These are phyloP conservation scores for Hymenoscyphus infarciens DNA, from an alignment of 2,329 filamentous ascomycete genomes.

Conservation along the genomic window DNA sequence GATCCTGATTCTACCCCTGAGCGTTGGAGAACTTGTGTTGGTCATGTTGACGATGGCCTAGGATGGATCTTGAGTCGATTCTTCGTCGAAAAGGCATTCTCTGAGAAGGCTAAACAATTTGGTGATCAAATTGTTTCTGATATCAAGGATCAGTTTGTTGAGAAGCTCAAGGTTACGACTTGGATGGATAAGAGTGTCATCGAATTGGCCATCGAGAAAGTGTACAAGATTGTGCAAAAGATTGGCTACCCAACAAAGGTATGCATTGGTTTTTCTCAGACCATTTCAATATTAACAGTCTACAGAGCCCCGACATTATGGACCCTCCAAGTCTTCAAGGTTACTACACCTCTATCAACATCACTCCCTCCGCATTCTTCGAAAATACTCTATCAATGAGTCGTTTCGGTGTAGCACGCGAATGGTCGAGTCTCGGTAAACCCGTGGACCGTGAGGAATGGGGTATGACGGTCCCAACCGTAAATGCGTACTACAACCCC, in stretches of 20 bases:
- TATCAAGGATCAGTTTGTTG: constrained; percentile 63
- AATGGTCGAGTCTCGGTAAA: constrained; percentile 57
- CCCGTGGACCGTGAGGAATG: constrained; percentile 59
- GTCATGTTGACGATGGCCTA: constrained; percentile 53
- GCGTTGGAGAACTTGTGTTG: constrained; percentile 63
- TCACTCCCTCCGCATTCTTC: constrained; percentile 53
- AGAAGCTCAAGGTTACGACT: constrained; percentile 52
- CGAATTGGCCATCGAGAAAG: constrained; percentile 58
- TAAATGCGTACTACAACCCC: constrained; percentile 67
- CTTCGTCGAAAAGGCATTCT: constrained; percentile 66
- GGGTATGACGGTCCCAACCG: constrained; percentile 56
- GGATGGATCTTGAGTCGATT: constrained; percentile 69
- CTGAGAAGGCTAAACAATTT: constrained; percentile 60
- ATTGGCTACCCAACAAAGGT: constrained; percentile 61
- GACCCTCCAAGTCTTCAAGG: constrained; percentile 51
- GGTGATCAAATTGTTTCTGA: constrained; percentile 68
- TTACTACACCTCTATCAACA: constrained; percentile 53
- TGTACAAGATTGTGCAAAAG: constrained; percentile 64
- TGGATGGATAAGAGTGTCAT: constrained; percentile 65
- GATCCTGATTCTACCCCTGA: constrained; percentile 60
- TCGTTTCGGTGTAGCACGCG: constrained; percentile 44
- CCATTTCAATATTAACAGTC: constrained; percentile 16
- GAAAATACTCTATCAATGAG: constrained; percentile 51
- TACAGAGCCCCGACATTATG: constrained; percentile 54
- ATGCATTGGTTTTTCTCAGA: background rate